These are phyloP conservation scores for Citrus inodora DNA, from an alignment of 345 rosid genomes.

Conservation along the genomic window DNA sequence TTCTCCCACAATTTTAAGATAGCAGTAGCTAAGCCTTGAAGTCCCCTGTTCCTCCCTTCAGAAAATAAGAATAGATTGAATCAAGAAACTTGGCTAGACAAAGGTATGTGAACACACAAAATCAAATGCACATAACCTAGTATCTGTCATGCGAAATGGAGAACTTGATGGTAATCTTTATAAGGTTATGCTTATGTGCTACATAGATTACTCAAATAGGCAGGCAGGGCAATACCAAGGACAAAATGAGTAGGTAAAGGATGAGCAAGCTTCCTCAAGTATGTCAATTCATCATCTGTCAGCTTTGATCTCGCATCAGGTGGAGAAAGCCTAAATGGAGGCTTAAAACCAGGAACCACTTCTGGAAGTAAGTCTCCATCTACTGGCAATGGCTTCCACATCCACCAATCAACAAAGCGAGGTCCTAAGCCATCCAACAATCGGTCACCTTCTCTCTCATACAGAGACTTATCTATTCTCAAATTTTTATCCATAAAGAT, in stretches of 20 bases:
- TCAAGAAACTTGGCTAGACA: constrained; percentile 8
- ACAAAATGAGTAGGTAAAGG: constrained; percentile 79
- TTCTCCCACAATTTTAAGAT: constrained; percentile 79
- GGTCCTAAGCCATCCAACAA: constrained; percentile 83
- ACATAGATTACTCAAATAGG: background rate
- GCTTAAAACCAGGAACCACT: constrained; percentile 61
- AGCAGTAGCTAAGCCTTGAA: constrained; percentile 85
- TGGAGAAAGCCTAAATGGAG: constrained; percentile 65
- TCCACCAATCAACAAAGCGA: constrained; percentile 91
- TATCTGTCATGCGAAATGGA: background rate
- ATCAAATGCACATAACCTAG: background rate
- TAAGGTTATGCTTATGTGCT: background rate
- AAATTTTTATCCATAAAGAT: constrained; percentile 15
- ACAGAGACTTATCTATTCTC: constrained; percentile 44
- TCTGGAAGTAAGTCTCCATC: constrained; percentile 82
- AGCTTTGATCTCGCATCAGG: constrained; percentile 51
- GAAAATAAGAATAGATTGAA: constrained; percentile 15
- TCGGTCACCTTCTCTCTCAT: constrained; percentile 82
- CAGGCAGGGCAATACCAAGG: constrained; percentile 50
- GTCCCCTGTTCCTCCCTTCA: constrained; percentile 71
- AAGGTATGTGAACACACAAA: constrained; percentile 7
- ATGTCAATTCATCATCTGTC: constrained; percentile 57
- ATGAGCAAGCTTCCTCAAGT: constrained; percentile 70
- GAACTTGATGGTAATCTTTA: background rate
- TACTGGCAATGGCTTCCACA: constrained; percentile 81